phyloP scores from a whole-genome alignment of 2,329 filamentous ascomycete species.

The Phaeosphaeria sp. region DNA sequence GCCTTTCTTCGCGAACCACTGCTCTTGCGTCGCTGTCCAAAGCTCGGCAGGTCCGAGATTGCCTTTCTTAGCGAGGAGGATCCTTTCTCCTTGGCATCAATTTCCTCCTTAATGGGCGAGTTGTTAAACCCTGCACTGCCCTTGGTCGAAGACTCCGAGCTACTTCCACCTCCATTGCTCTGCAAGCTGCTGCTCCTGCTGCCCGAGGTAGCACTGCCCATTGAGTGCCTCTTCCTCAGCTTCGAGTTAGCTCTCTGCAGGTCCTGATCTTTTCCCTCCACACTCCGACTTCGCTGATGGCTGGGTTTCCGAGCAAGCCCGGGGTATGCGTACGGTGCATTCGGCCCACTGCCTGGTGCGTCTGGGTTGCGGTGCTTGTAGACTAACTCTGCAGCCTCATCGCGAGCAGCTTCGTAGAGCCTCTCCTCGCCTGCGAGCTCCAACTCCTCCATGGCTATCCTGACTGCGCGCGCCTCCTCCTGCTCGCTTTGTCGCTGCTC shows the following conservation, averaged over 20 bases:
- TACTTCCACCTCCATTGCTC: slow-evolving; percentile 44
- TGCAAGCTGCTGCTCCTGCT: slow-evolving; percentile 49
- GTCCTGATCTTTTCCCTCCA: slow-evolving; percentile 38
- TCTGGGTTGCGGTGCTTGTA: slow-evolving; percentile 77
- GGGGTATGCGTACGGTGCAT: slow-evolving; percentile 62
- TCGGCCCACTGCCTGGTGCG: slow-evolving; percentile 65
- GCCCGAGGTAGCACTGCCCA: slow-evolving; percentile 40
- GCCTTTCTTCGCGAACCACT: slow-evolving; percentile 73
- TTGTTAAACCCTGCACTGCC: slow-evolving; percentile 13
- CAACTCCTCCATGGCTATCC: slow-evolving; percentile 77
- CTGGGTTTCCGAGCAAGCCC: slow-evolving; percentile 70
- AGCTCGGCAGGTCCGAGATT: slow-evolving; percentile 34
- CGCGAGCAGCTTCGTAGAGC: slow-evolving; percentile 73
- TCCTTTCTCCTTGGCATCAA: slow-evolving; percentile 22
- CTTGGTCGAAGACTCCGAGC: slow-evolving; percentile 26
- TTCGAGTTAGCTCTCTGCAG: slow-evolving; percentile 43
- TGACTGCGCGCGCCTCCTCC: slow-evolving; percentile 74
- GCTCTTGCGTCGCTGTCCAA: slow-evolving; percentile 59
- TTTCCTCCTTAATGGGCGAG: slow-evolving; percentile 30
- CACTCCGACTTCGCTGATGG: slow-evolving; percentile 64
- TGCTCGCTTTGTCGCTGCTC: slow-evolving; percentile 82
- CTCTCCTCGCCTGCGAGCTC: slow-evolving; percentile 69
- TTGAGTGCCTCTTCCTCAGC: slow-evolving; percentile 44
- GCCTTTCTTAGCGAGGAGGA: slow-evolving; percentile 48
- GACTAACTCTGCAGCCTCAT: slow-evolving; percentile 80